phyloP scores from a whole-genome alignment of 192 early-diverging fungal species.

The Mortierella hygrophila region DNA sequence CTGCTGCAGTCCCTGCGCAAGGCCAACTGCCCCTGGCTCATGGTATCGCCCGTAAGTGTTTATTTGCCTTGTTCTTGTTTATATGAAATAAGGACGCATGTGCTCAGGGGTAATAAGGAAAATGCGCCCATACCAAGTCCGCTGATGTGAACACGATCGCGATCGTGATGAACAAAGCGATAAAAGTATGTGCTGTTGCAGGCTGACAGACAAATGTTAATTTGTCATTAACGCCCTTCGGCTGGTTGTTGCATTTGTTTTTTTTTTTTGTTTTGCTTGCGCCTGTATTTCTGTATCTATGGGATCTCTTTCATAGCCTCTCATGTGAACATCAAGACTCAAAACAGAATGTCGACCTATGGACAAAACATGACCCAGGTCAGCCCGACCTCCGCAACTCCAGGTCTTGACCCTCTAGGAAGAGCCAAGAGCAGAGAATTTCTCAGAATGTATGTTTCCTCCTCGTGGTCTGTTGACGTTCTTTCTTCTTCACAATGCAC shows the following conservation, averaged over 20 bases:
- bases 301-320: neutral
- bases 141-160: conserved; percentile 10
- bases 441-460: conserved; percentile 73
- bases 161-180: conserved; percentile 7
- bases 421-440: conserved; percentile 78
- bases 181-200: neutral
- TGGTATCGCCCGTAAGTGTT: conserved; percentile 52
- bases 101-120: neutral
- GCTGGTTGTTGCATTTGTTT: neutral
- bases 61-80: neutral
- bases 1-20: conserved; percentile 34
- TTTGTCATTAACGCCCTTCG: neutral
- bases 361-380: conserved; percentile 54
- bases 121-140: conserved; percentile 1
- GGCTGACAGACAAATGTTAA: neutral
- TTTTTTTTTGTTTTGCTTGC: neutral
- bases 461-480: neutral
- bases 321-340: conserved; percentile 20
- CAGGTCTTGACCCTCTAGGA: conserved; percentile 62
- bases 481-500: neutral
- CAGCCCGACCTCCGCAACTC: conserved; percentile 47
- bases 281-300: neutral
- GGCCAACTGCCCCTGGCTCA: conserved; percentile 21
- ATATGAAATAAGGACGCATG: conserved; percentile 8
- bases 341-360: conserved; percentile 45